phyloP scores from a whole-genome alignment of 2,329 filamentous ascomycete species.

The Claviceps pusilla region DNA sequence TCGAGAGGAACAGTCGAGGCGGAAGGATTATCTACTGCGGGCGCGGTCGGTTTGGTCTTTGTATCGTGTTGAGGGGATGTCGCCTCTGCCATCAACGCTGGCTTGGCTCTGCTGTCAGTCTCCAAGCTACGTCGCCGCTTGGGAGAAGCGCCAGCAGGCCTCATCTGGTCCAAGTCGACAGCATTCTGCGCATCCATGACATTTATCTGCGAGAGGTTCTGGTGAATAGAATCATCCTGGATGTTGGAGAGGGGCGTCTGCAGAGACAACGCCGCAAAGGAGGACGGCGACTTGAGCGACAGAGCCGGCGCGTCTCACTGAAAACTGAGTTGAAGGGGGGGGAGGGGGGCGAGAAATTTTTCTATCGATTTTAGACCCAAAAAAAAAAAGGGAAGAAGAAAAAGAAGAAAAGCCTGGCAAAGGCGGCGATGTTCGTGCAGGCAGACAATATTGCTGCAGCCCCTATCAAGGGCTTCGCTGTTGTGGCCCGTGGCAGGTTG shows the following conservation, averaged over 20 bases:
- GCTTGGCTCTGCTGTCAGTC: slow-evolving; percentile 10
- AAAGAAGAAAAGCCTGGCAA: too few species aligned
- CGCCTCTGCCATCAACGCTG: slow-evolving; percentile 5
- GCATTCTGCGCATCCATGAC: slow-evolving; percentile 56
- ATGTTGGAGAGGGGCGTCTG: slow-evolving; percentile 13
- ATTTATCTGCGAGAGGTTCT: slow-evolving; percentile 39
- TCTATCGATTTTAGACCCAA: too few species aligned
- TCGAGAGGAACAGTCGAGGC: slow-evolving; percentile 12
- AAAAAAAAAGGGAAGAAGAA: too few species aligned
- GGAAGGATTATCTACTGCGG: not conserved
- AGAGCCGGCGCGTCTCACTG: not conserved
- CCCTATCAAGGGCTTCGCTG: slow-evolving; percentile 4
- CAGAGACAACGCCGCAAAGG: slow-evolving; percentile 5
- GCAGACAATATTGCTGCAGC: slow-evolving; percentile 4
- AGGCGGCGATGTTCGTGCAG: not conserved
- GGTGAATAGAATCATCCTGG: slow-evolving; percentile 46
- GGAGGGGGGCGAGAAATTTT: not conserved
- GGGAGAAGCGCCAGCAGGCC: slow-evolving; percentile 39
- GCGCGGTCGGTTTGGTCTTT: slow-evolving; percentile 1
- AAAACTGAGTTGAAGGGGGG: too few species aligned
- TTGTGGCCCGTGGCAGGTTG: not conserved
- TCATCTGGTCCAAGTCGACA: slow-evolving; percentile 46
- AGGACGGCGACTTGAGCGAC: slow-evolving; percentile 1
- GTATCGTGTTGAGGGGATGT: slow-evolving; percentile 8
- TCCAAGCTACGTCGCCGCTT: slow-evolving; percentile 22